phyloP scores from a whole-genome alignment of 352 stramenopile genomes.

The Globisporangium lucens region DNA sequence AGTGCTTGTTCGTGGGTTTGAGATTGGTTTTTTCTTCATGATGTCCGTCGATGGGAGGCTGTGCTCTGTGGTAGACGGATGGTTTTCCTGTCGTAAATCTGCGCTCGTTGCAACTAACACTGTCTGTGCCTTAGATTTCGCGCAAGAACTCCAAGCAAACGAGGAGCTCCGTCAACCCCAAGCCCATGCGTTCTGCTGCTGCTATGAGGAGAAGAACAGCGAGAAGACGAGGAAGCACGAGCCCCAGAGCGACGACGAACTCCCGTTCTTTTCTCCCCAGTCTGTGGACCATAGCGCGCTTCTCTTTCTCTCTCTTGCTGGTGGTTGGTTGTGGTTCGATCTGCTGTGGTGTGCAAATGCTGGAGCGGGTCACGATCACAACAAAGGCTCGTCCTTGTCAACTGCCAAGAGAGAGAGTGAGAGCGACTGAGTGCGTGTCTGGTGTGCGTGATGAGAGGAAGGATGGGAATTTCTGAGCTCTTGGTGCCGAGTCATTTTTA shows the following conservation, averaged over 20 bases:
- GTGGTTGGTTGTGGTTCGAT: slow-evolving; percentile 7
- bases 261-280: background rate
- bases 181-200: background rate
- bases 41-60: background rate
- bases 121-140: background rate
- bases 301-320: background rate
- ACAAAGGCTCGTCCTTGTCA: slow-evolving; percentile 73
- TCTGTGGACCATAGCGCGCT: background rate
- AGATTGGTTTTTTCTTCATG: background rate
- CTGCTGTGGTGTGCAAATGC: slow-evolving; percentile 2
- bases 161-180: background rate
- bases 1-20: background rate
- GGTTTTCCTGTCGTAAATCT: background rate
- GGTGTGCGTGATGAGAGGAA: no score
- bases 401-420: slow-evolving; percentile 2
- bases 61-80: background rate
- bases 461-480: background rate
- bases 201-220: background rate
- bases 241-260: background rate
- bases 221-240: background rate
- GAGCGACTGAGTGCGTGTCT: background rate
- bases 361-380: slow-evolving; percentile 43
- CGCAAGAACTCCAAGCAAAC: background rate
- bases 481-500: background rate
- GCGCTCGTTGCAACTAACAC: background rate